Evolutionary conservation across 169 alveolate genomes (phyloP), one percentile per base, ranked within the genome.

Genomic region (Eimeria tenella): DNA sequence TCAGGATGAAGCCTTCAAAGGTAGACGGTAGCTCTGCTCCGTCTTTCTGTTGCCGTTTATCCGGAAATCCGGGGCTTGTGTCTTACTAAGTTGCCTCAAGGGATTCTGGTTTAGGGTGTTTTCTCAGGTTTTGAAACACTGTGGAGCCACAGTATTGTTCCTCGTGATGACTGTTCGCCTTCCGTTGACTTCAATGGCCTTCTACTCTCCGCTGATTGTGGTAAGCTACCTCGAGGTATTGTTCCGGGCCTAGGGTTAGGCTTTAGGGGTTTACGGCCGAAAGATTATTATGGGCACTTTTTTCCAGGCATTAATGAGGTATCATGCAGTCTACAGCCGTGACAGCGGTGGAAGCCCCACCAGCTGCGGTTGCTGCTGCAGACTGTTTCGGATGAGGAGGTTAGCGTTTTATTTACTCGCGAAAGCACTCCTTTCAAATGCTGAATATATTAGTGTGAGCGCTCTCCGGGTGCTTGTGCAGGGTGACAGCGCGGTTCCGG

Each of bases 171-270:
- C 96, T 23, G 63, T 94, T n/a, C 60, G 96, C 23, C 93, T 94
- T 6, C 96, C 96, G 52, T 62, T 94, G 55, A 88, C 96, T 10
- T 89, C 96, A 23, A 42, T 94, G 25, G 96, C 93, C 15, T 94
- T 94, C 88, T 94, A 89, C 86, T 87, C 96, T 5, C 70, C 92
- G n/a, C 42, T 73, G 21, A 23, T 73, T 55, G 42, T 73, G 83
- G 83, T 73, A n/a, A 21, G 83, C 42, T 11, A 68, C 49, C 77
- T 68, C 42, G 74, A 17, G 17, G 17, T 65, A 65, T 31, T 55
- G 55, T 73, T 73, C 7, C 11, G 82, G 50, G 50, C 23, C 23
- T 21, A 73, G 50, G 55, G 50, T 73, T 21, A n/a, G 23, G 55
- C 55, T 31, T 73, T 73, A n/a, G 13, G 74, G 74, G 31, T 65